A percentile compares a stretch with the other conserved stretches of the same genome.
Conservation (phyloP, 805 yeast species). For the Myxozyma geophila region DNA sequence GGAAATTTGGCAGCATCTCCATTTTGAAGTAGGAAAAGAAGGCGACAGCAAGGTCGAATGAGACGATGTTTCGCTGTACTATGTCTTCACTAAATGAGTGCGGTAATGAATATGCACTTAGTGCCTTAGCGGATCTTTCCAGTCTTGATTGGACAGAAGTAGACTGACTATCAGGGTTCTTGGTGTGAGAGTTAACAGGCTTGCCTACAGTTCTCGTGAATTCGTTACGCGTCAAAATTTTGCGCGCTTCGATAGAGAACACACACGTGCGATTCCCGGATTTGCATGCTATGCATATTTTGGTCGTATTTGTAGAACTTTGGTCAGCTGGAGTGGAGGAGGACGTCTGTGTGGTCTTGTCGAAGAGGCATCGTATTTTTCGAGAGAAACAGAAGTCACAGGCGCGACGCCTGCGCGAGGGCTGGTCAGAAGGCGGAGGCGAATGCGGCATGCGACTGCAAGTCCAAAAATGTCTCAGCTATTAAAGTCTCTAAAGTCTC, state of each 20-base stretch:
- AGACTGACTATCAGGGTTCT: neutral
- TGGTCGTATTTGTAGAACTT: neutral
- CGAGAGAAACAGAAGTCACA: slow-evolving; percentile 19
- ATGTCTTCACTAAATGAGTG: slow-evolving; percentile 12
- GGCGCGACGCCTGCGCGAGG: slow-evolving; percentile 21
- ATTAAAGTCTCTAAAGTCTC: neutral
- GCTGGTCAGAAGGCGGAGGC: slow-evolving; percentile 12
- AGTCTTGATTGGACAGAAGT: neutral
- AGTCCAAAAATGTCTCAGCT: neutral
- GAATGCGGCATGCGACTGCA: slow-evolving; percentile 8
- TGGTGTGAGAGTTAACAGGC: neutral
- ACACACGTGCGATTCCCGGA: slow-evolving; percentile 2
- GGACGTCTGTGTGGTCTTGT: neutral
- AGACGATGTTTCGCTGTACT: slow-evolving; percentile 3
- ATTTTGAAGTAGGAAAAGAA: slow-evolving; percentile 10
- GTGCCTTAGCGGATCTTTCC: neutral
- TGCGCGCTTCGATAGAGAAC: slow-evolving; percentile 16
- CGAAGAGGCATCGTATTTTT: slow-evolving; percentile 11
- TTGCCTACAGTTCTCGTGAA: slow-evolving; percentile 3
- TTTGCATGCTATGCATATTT: slow-evolving; percentile 9
- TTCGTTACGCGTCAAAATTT: slow-evolving; percentile 10
- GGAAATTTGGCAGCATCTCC: slow-evolving; percentile 17
- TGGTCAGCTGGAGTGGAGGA: no score
- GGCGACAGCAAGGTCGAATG: slow-evolving; percentile 12
- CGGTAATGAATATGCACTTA: neutral